Conservation (phyloP, 176 grass and related monocot genomes). For the Phoenix dactylifera region DNA sequence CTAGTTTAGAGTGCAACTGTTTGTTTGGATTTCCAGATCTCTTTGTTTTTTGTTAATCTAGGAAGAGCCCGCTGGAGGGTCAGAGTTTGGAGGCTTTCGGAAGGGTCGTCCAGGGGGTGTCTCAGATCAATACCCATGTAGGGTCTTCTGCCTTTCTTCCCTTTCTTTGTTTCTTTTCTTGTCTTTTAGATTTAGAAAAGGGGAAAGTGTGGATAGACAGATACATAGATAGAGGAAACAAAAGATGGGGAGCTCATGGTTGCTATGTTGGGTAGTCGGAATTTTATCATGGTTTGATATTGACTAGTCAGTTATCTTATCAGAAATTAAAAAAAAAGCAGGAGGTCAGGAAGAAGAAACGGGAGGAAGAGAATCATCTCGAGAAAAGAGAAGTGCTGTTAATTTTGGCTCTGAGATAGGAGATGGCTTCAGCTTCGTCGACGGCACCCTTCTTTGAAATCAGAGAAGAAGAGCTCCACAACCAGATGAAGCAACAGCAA, state of each 20-base stretch:
- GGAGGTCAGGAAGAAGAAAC: background rate
- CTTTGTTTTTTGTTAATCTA: background rate
- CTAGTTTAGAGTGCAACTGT: slow-evolving; percentile 1
- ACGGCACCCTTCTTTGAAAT: slow-evolving; percentile 8
- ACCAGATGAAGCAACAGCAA: background rate
- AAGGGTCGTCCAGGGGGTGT: slow-evolving; percentile 39
- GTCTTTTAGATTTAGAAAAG: slow-evolving; percentile 11
- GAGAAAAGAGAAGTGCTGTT: background rate
- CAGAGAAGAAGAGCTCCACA: slow-evolving; percentile 6
- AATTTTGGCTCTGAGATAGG: background rate
- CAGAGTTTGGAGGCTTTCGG: slow-evolving; percentile 52
- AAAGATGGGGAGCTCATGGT: background rate
- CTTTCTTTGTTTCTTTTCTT: slow-evolving; percentile 7
- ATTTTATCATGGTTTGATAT: background rate
- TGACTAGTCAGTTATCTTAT: background rate
- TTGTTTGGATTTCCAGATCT: background rate
- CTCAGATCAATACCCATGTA: slow-evolving; percentile 39
- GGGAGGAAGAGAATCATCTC: too few species aligned
- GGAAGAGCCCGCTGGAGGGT: slow-evolving; percentile 14
- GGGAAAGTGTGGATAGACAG: background rate
- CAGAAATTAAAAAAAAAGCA: background rate
- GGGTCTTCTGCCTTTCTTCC: slow-evolving; percentile 26
- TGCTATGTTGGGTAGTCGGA: background rate
- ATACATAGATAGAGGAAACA: background rate
- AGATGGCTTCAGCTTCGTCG: slow-evolving; percentile 2